Conservation (phyloP, 73 alveolate species). For the Stentor roeselii region DNA sequence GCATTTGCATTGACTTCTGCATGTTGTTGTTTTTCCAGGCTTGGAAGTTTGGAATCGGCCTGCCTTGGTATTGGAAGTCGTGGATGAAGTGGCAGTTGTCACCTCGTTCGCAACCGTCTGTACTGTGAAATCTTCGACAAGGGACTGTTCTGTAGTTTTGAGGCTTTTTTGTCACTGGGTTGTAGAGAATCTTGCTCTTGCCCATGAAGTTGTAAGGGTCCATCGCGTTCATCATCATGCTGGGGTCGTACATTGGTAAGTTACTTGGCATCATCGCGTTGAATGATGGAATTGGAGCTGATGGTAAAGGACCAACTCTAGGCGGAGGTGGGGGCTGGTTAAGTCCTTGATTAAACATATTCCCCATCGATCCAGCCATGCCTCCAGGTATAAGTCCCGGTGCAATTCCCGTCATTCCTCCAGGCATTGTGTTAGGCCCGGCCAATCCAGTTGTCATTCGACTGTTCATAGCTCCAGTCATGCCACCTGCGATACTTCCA, state of each 20-base stretch:
- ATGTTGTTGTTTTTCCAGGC: constrained; percentile 11
- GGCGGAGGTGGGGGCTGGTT: neutral
- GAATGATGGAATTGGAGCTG: neutral
- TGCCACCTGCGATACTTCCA: neutral
- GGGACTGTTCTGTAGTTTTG: constrained; percentile 59
- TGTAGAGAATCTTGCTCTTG: neutral
- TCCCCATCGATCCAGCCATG: neutral
- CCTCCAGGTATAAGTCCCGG: neutral
- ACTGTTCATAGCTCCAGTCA: neutral
- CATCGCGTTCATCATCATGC: neutral
- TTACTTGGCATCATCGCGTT: neutral
- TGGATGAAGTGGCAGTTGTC: constrained; percentile 86
- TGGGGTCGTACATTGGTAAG: neutral
- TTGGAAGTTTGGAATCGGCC: constrained; percentile 17
- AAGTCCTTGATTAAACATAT: neutral
- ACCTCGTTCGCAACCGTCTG: constrained; percentile 83
- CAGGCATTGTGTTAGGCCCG: neutral
- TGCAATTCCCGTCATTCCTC: neutral
- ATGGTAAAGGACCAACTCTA: neutral
- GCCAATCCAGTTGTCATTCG: neutral
- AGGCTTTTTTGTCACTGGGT: constrained; percentile 30
- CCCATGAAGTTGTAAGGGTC: neutral
- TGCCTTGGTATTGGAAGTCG: constrained; percentile 71
- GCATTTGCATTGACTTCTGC: neutral
- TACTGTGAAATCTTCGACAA: constrained; percentile 81